These are phyloP conservation scores for Hygrophorus pudorinus DNA, from an alignment of 768 basidiomycete genomes.

Conservation along the genomic window DNA sequence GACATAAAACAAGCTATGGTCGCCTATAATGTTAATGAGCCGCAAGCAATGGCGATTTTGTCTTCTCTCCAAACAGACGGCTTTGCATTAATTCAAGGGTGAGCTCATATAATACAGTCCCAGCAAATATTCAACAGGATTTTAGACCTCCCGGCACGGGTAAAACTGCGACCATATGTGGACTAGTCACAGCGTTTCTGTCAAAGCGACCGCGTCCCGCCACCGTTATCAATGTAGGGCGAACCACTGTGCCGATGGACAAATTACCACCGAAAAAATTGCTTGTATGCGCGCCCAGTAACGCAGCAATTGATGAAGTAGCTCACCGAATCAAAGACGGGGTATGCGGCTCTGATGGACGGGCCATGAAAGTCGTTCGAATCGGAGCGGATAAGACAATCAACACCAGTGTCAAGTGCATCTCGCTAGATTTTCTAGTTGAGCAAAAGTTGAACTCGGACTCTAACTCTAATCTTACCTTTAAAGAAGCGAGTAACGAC, in stretches of 20 bases:
- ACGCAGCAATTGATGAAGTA: conserved; percentile 97
- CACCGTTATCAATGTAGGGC: conserved; percentile 40
- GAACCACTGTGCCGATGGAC: conserved; percentile 27
- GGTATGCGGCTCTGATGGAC: conserved; percentile 33
- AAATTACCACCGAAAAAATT: conserved; percentile 47
- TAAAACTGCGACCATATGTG: conserved; percentile 96
- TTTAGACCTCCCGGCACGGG: conserved; percentile 92
- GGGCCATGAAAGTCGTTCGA: conserved; percentile 71
- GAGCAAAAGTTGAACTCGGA: conserved; percentile 56
- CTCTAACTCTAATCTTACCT: conserved; percentile 16
- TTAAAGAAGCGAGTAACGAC: conserved; percentile 46
- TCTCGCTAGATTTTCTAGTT: conserved; percentile 81
- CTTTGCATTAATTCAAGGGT: conserved; percentile 95
- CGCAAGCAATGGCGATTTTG: conserved; percentile 85
- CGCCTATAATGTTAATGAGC: conserved; percentile 75
- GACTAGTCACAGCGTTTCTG: conserved; percentile 78
- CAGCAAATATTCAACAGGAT: background rate
- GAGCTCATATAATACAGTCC: conserved; percentile 11
- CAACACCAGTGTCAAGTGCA: conserved; percentile 70
- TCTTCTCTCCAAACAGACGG: conserved; percentile 63
- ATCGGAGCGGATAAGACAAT: conserved; percentile 71
- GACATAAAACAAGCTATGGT: conserved; percentile 60
- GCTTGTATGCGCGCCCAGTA: conserved; percentile 92
- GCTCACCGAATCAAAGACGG: conserved; percentile 78
- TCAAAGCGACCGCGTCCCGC: conserved; percentile 50